Percentiles rank a stretch among this genome's conserved stretches.
phyloP scores from a whole-genome alignment of 1,139 yeast genomes.

The Suhomyces panamericanus region DNA sequence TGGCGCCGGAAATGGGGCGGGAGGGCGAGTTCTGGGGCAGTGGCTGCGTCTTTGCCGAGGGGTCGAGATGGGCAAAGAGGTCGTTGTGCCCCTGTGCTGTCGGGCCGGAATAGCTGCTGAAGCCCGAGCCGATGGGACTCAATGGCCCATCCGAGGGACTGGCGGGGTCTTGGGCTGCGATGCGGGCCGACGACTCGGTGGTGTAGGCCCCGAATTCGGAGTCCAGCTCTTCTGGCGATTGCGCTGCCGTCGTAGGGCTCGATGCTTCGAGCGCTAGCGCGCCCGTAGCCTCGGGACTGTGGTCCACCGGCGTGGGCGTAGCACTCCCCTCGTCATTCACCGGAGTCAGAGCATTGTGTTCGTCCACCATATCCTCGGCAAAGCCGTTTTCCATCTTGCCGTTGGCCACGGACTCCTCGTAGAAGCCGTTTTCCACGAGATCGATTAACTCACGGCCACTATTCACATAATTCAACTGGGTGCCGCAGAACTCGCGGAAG shows the following conservation, averaged over 20 bases:
- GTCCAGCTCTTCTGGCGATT: neutral
- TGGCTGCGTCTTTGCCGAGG: neutral
- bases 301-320: conserved; percentile 6
- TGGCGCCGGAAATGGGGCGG: neutral
- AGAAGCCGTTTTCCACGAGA: conserved; percentile 28
- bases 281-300: conserved; percentile 7
- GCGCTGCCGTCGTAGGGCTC: neutral
- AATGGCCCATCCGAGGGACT: conserved; percentile 1
- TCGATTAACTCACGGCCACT: conserved; percentile 36
- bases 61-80: conserved; percentile 4
- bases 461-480: conserved; percentile 28
- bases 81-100: neutral
- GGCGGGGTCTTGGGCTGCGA: neutral
- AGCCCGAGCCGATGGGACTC: conserved; percentile 1
- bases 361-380: conserved; percentile 26
- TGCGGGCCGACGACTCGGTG: conserved; percentile 1
- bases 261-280: neutral
- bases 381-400: conserved; percentile 14
- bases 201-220: conserved; percentile 2
- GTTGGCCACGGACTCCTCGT: conserved; percentile 15
- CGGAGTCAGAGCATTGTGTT: conserved; percentile 31
- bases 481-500: conserved; percentile 38
- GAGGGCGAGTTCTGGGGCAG: neutral
- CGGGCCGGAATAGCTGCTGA: neutral
- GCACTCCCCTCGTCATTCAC: conserved; percentile 18